Conservation (phyloP, 2,329 filamentous ascomycete species). For the Ophiostoma perfectum region DNA sequence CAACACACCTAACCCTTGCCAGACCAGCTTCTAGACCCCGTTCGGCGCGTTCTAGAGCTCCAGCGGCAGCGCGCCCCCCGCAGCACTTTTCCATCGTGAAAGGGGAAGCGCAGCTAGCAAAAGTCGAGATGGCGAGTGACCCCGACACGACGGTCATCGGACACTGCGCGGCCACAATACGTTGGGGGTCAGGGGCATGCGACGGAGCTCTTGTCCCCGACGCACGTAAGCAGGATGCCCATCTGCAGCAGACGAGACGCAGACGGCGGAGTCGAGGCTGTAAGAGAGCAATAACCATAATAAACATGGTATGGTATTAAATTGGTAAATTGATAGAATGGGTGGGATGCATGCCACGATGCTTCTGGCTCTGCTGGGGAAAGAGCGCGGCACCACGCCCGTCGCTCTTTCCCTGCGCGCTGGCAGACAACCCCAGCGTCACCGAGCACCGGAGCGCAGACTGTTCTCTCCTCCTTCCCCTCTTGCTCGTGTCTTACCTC, state of each 20-base stretch:
- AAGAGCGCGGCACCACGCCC: slow-evolving; percentile 1
- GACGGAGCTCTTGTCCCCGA: background rate
- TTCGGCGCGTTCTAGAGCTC: background rate
- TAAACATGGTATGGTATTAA: no score
- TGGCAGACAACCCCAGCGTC: background rate
- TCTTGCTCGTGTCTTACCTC: background rate
- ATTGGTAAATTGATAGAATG: no score
- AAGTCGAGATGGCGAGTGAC: background rate
- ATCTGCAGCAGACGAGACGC: no score
- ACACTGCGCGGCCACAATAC: background rate
- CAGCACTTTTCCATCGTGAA: background rate
- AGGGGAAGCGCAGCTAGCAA: background rate
- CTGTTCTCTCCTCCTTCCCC: background rate
- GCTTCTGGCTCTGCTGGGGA: background rate
- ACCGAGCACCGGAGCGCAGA: slow-evolving; percentile 8
- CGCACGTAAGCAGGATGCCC: background rate
- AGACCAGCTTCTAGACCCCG: background rate
- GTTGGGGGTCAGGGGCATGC: no score
- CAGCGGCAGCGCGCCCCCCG: background rate
- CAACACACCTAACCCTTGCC: slow-evolving; percentile 1
- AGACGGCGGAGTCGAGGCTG: no score
- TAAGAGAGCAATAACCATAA: no score
- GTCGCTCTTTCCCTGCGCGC: slow-evolving; percentile 1
- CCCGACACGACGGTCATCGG: slow-evolving; percentile 1
- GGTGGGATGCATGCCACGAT: slow-evolving; percentile 6